Percentiles rank a stretch among this genome's conserved stretches.
Evolutionary conservation across 352 stramenopile species (phyloP).

Genomic region (Pythium aquatile): DNA sequence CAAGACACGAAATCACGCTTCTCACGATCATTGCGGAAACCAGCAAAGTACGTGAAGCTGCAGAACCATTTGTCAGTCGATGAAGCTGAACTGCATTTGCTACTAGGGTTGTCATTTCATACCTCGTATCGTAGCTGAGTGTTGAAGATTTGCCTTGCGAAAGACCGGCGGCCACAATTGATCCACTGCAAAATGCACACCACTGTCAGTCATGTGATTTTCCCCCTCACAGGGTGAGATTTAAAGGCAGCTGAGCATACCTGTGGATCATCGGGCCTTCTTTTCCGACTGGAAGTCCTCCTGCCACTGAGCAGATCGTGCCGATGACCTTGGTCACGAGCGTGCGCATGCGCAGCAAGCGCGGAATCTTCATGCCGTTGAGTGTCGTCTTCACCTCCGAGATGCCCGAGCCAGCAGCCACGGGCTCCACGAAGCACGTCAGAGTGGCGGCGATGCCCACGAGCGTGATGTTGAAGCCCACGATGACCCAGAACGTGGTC

Average conservation of each 20-base stretch:
- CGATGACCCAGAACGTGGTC: constrained; percentile 65
- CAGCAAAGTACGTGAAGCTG: constrained; percentile 84
- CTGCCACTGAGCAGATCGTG: constrained; percentile 82
- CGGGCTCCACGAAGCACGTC: constrained; percentile 70
- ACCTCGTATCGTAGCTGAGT: constrained; percentile 73
- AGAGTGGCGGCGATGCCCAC: constrained; percentile 71
- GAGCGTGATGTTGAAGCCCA: constrained; percentile 71
- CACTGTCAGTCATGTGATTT: neutral
- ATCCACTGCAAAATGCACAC: constrained; percentile 36
- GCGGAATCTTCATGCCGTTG: constrained; percentile 89
- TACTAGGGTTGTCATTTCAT: neutral
- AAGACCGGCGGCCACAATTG: constrained; percentile 71
- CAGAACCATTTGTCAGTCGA: neutral
- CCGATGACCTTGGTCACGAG: constrained; percentile 89
- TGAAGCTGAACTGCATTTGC: neutral
- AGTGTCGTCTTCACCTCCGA: constrained; percentile 93
- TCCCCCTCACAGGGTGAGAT: neutral
- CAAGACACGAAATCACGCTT: constrained; percentile 89
- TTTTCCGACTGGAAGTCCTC: constrained; percentile 86
- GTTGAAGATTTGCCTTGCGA: constrained; percentile 79
- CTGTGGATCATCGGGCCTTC: constrained; percentile 93
- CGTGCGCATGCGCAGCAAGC: constrained; percentile 68
- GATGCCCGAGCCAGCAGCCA: constrained; percentile 86
- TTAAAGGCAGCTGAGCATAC: constrained; percentile 32
- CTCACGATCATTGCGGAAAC: constrained; percentile 88